phyloP scores from a whole-genome alignment of 225 moss, liverwort and hornwort genomes.

The Pseudoscleropodium purum region DNA sequence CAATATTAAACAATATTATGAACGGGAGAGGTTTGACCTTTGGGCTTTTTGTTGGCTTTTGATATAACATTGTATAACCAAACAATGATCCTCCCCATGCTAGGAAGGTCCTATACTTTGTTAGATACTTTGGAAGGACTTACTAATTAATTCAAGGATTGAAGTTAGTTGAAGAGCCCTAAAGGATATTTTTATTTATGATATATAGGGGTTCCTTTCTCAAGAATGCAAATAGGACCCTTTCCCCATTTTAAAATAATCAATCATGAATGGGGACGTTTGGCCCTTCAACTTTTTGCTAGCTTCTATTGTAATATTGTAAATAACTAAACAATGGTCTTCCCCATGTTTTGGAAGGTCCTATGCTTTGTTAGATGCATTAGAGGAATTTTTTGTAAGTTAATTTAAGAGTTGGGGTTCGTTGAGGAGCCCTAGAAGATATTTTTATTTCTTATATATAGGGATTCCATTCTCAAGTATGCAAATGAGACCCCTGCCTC shows the following conservation, averaged over 20 bases:
- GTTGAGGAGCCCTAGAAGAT: background rate
- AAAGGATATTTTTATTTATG: background rate
- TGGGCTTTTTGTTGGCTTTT: too few relatives aligned
- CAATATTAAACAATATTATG: too few relatives aligned
- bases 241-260: background rate
- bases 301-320: too few relatives aligned
- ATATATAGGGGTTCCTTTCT: fast-evolving
- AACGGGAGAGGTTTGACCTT: too few relatives aligned
- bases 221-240: background rate
- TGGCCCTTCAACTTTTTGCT: background rate
- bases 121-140: background rate
- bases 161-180: fast-evolving
- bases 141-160: background rate
- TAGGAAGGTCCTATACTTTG: background rate
- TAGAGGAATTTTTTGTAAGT: too few relatives aligned
- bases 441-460: background rate
- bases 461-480: fast-evolving
- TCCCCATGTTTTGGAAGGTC: too few relatives aligned
- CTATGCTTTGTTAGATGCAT: too few relatives aligned
- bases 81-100: background rate
- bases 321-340: too few relatives aligned
- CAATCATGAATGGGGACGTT: background rate
- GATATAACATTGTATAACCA: background rate
- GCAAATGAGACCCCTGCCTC: background rate
- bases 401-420: background rate